phyloP scores from a whole-genome alignment of 805 yeast species.

The Saccharomycopsis javanensis region DNA sequence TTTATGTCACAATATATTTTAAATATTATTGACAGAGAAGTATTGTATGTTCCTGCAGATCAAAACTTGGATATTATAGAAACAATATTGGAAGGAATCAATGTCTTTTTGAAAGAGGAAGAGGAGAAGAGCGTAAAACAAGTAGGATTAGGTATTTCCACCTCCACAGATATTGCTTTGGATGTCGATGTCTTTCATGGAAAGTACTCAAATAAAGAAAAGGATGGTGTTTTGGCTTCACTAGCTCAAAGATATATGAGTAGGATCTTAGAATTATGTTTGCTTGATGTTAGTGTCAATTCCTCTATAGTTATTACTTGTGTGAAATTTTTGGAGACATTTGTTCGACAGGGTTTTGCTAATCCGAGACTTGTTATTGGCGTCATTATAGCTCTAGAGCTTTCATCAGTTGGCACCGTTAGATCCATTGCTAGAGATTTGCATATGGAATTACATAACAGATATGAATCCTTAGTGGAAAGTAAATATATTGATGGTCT shows the following conservation, averaged over 20 bases:
- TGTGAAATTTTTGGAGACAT: constrained; percentile 43
- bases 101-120: constrained; percentile 48
- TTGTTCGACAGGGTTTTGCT: constrained; percentile 57
- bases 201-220: constrained; percentile 33
- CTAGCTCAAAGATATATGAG: constrained; percentile 54
- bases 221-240: constrained; percentile 68
- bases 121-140: constrained; percentile 36
- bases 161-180: constrained; percentile 26
- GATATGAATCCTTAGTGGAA: constrained; percentile 65
- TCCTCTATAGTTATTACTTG: constrained; percentile 32
- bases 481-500: constrained; percentile 56
- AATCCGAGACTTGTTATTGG: constrained; percentile 66
- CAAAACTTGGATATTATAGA: constrained; percentile 35
- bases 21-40: constrained; percentile 39
- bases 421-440: constrained; percentile 40
- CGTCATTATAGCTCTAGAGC: constrained; percentile 59
- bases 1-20: constrained; percentile 50
- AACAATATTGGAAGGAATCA: constrained; percentile 46
- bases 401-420: constrained; percentile 38
- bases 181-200: constrained; percentile 51
- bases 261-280: constrained; percentile 39
- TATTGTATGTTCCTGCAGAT: constrained; percentile 22
- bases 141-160: constrained; percentile 31
- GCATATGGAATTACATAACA: constrained; percentile 47
- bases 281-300: constrained; percentile 29